A percentile compares a stretch with the other conserved stretches of the same genome.
These are phyloP conservation scores for Naegleria lovaniensis DNA, from an alignment of 208 protist species.

Conservation along the genomic window DNA sequence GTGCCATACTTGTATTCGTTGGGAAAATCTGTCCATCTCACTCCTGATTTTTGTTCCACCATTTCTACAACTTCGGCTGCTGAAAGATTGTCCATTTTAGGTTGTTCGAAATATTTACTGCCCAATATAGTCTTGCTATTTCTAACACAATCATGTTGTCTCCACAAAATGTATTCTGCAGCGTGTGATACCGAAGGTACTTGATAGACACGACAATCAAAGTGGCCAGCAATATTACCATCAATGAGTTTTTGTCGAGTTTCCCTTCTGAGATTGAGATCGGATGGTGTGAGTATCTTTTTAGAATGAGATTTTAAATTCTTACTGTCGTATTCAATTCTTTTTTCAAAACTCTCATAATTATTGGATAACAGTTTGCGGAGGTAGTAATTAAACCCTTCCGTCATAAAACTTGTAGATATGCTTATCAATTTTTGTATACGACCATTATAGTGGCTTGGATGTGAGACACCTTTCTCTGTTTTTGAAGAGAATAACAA, in stretches of 20 bases:
- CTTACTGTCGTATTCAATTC: background rate
- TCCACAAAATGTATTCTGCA: background rate
- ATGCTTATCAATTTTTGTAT: background rate
- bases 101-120: background rate
- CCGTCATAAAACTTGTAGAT: background rate
- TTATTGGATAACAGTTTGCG: background rate
- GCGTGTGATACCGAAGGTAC: background rate
- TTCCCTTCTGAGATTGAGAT: background rate
- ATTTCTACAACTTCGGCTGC: background rate
- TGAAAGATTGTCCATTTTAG: background rate
- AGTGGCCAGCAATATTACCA: background rate
- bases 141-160: background rate
- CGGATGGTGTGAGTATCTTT: background rate
- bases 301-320: background rate
- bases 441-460: background rate
- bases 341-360: background rate
- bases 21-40: background rate
- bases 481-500: background rate
- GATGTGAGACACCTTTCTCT: background rate
- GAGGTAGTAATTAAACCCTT: background rate
- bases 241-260: background rate
- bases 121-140: background rate
- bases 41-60: background rate
- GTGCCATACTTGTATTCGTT: background rate
- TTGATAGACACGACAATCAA: background rate